Evolutionary conservation across 345 rosid genomes (phyloP), one percentile per base, ranked within the genome.

Genomic region (Brassica nigra): DNA sequence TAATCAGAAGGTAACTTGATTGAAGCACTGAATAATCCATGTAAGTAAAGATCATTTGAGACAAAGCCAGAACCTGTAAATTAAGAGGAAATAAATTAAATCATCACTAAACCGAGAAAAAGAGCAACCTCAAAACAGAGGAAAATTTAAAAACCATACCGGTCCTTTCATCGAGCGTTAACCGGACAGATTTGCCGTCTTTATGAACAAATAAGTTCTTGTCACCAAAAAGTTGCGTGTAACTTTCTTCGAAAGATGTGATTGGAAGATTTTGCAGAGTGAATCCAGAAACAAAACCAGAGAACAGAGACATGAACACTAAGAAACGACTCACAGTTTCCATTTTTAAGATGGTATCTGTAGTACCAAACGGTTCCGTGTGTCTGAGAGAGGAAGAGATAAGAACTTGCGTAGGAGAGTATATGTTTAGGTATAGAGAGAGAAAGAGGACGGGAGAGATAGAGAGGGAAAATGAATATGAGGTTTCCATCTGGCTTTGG

Each of bases 1-100:
- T 95, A 95, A 89, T 95, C 99, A 37, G 95, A 83, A 83, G 99
- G 99, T 81, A 95, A 79, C 85, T 91, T 95, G 30, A 95, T 89
- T 39, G 95, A 89, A 75, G 97, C 93, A 80, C 98, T 91, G 89
- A 95, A 95, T 83, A 88, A 89, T 0, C 99, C 99, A 85, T 93
- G 97, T 58, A 90, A 85, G 84, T 93, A 95, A 34, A 93, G 86
- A 83, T 95, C 99, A 44, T 95, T 94, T 58, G 99, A 95, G 52
- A 84, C 97, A 85, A 95, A 95, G 74, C 99, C 99, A 86, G 98
- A 93, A 79, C 98, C 99, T 95, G 97, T 27, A 67, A 61, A 16
- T 2, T 52, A 39, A 37, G n/a, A 34, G 10, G 0, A 37, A 71
- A 65, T 15, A 31, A 36, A 49, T n/a, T 4, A 52, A 72, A 16